Percentiles rank a stretch among this genome's conserved stretches.
These are phyloP conservation scores for Panaeolus papilionaceus DNA, from an alignment of 768 basidiomycete genomes.

Conservation along the genomic window DNA sequence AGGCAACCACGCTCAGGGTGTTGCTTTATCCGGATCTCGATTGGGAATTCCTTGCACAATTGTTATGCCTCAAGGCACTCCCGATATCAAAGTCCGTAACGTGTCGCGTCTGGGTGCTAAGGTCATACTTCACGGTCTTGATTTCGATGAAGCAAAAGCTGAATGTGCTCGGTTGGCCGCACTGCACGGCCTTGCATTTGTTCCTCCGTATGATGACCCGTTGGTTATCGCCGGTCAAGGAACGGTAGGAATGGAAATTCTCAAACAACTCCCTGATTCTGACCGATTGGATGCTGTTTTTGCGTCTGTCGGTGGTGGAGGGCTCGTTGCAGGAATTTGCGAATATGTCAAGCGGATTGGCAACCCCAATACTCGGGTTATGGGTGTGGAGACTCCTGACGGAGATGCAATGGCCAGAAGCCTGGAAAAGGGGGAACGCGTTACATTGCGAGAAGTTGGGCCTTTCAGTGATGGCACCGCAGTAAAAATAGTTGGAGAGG, in stretches of 20 bases:
- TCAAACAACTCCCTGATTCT: conserved; percentile 84
- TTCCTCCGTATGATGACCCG: conserved; percentile 98
- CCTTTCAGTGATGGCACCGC: conserved; percentile 98
- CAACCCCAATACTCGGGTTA: conserved; percentile 77
- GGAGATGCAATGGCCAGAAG: conserved; percentile 94
- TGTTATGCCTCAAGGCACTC: conserved; percentile 96
- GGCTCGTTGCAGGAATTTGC: conserved; percentile 87
- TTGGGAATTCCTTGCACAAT: conserved; percentile 96
- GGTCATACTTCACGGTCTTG: conserved; percentile 87
- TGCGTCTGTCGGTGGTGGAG: conserved; percentile 93
- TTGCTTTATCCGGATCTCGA: conserved; percentile 90
- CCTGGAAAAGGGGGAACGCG: conserved; percentile 79
- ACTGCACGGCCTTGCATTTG: conserved; percentile 81
- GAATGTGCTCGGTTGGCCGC: conserved; percentile 90
- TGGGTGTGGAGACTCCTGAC: conserved; percentile 94
- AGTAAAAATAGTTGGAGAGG: conserved; percentile 93
- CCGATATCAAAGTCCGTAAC: conserved; percentile 94
- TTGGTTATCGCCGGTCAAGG: conserved; percentile 97
- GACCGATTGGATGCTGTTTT: conserved; percentile 87
- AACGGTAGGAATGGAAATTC: conserved; percentile 92
- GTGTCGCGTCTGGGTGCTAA: conserved; percentile 95
- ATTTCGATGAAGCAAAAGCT: conserved; percentile 96
- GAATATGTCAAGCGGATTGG: conserved; percentile 95
- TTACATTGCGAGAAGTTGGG: conserved; percentile 88
- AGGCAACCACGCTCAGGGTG: conserved; percentile 99